Evolutionary conservation across 129 eudicot species (phyloP).

Genomic region (Artemisia argyi): DNA sequence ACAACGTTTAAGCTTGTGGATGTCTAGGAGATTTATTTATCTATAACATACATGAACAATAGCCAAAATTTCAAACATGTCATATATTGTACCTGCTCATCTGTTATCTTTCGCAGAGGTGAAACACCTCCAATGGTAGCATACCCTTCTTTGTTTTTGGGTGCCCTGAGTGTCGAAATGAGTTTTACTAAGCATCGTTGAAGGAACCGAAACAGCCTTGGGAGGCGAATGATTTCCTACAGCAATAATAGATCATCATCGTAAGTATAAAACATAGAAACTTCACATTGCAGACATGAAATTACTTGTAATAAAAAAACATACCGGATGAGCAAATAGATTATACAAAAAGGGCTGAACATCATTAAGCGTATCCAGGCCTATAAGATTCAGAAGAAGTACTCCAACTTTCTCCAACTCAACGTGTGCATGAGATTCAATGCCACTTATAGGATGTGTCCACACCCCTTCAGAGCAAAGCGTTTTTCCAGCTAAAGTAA

Average conservation of each 20-base stretch:
- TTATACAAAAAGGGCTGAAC: constrained; percentile 64
- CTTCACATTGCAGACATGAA: not conserved
- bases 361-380: constrained; percentile 87
- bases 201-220: constrained; percentile 77
- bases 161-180: too few relatives aligned
- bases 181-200: constrained; percentile 42
- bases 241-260: constrained; percentile 1
- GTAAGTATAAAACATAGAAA: constrained; percentile 3
- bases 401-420: constrained; percentile 83
- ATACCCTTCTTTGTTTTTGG: too few relatives aligned
- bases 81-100: too few relatives aligned
- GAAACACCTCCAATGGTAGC: too few relatives aligned
- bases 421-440: constrained; percentile 45
- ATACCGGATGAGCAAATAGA: constrained; percentile 80
- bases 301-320: constrained; percentile 25
- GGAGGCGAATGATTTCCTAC: constrained; percentile 91
- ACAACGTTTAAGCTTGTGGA: constrained; percentile 43
- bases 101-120: too few relatives aligned
- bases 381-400: constrained; percentile 85
- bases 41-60: constrained; percentile 22
- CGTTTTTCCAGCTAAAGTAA: constrained; percentile 32
- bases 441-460: constrained; percentile 36
- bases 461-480: constrained; percentile 44
- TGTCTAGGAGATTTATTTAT: constrained; percentile 73
- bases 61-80: too few relatives aligned